These are phyloP conservation scores for Eucalyptus pauciflora DNA, from an alignment of 345 rosid species.

Conservation along the genomic window DNA sequence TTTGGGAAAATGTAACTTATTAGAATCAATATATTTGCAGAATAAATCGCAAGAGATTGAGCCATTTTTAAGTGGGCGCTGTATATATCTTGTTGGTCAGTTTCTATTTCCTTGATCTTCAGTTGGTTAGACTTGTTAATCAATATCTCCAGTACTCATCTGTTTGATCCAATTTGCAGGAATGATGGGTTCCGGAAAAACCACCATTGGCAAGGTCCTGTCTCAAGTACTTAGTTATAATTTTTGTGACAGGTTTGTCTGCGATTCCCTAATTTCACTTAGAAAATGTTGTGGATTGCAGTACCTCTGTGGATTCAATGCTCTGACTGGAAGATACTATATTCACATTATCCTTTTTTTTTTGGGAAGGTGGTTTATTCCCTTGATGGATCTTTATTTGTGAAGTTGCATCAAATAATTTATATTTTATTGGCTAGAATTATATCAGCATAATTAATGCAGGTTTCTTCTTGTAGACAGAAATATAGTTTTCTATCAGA, in stretches of 20 bases:
- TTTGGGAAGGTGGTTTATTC: neutral
- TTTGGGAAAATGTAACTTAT: neutral
- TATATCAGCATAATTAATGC: neutral
- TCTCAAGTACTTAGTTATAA: conserved; percentile 61
- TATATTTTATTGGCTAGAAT: neutral
- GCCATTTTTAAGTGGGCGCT: conserved; percentile 64
- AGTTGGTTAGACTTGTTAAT: neutral
- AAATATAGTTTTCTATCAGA: neutral
- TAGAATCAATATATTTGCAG: conserved; percentile 38
- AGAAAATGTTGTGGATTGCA: neutral
- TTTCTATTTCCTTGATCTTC: conserved; percentile 5
- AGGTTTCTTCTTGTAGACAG: neutral
- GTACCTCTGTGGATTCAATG: neutral
- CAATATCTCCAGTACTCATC: neutral
- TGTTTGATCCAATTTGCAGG: conserved; percentile 27
- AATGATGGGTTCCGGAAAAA: conserved; percentile 98
- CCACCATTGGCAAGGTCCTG: conserved; percentile 81
- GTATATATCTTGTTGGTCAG: conserved; percentile 94
- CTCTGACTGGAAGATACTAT: neutral
- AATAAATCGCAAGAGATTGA: conserved; percentile 60
- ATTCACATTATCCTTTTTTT: neutral
- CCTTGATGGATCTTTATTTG: neutral
- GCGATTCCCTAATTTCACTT: neutral
- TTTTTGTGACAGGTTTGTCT: conserved; percentile 72
- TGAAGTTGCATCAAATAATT: neutral